A percentile compares a stretch with the other conserved stretches of the same genome.
Evolutionary conservation across 495 filamentous ascomycete species (phyloP).

Genomic region (Talaromyces adpressus): DNA sequence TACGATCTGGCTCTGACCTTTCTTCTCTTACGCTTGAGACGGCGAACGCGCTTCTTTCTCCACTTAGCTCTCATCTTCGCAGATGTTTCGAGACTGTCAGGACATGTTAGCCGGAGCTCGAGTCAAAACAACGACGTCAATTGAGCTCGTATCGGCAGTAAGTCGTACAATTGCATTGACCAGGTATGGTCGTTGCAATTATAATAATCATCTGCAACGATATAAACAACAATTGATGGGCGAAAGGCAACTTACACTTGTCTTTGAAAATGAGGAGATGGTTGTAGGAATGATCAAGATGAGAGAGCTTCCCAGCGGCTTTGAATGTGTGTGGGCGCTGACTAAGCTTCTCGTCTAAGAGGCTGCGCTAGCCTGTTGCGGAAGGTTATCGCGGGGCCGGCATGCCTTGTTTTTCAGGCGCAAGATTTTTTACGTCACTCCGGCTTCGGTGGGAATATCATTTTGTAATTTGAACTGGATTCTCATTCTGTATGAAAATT

Average conservation of each 20-base stretch:
- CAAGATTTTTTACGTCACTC: background rate
- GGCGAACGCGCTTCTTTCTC: constrained; percentile 98
- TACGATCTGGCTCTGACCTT: constrained; percentile 94
- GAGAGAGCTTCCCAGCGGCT: constrained; percentile 25
- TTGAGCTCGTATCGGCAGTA: background rate
- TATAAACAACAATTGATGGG: background rate
- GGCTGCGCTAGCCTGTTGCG: constrained; percentile 17
- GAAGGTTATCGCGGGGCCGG: constrained; percentile 2
- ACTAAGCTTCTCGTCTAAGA: constrained; percentile 41
- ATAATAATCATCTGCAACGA: background rate
- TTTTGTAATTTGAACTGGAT: background rate
- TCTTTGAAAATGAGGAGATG: constrained; percentile 49
- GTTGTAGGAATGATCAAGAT: constrained; percentile 39
- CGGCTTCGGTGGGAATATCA: background rate
- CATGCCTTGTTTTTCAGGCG: background rate
- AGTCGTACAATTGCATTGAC: background rate
- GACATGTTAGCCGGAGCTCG: background rate
- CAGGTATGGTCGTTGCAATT: background rate
- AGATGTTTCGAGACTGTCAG: constrained; percentile 24
- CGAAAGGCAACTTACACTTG: constrained; percentile 33
- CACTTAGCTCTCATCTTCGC: constrained; percentile 97
- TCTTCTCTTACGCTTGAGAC: constrained; percentile 98
- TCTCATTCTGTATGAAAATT: background rate
- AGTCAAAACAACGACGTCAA: background rate
- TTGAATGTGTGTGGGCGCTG: constrained; percentile 39